Evolutionary conservation across 2,329 filamentous ascomycete species (phyloP).

Genomic region (Fusarium denticulatum): DNA sequence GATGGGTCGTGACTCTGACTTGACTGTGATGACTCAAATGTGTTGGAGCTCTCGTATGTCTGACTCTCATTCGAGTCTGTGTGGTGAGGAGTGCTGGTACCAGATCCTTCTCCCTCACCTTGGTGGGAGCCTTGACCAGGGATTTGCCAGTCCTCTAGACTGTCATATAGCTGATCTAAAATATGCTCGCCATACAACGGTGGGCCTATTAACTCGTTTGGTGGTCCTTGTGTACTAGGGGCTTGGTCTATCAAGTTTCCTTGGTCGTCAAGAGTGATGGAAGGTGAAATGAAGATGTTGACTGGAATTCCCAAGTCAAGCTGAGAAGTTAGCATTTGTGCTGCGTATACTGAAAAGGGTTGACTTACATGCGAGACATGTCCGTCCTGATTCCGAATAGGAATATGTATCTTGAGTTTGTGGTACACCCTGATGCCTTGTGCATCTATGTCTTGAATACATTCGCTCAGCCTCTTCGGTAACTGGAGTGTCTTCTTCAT

Average conservation of each 20-base stretch:
- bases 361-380: constrained; percentile 82
- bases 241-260: constrained; percentile 76
- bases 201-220: constrained; percentile 74
- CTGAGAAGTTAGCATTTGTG: constrained; percentile 49
- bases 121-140: constrained; percentile 67
- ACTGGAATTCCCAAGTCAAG: constrained; percentile 89
- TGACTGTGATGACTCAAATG: neutral
- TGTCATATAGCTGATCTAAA: constrained; percentile 90
- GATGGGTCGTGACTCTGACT: constrained; percentile 49
- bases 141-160: constrained; percentile 83
- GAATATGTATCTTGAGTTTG: constrained; percentile 88
- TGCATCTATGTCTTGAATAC: constrained; percentile 87
- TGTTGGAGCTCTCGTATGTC: constrained; percentile 44
- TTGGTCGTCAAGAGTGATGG: constrained; percentile 84
- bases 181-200: constrained; percentile 90
- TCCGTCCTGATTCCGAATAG: constrained; percentile 91
- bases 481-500: constrained; percentile 71
- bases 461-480: constrained; percentile 81
- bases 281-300: constrained; percentile 93
- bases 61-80: constrained; percentile 54
- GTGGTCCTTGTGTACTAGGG: constrained; percentile 57
- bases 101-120: constrained; percentile 64
- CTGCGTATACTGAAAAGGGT: rapidly evolving
- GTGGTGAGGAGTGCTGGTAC: constrained; percentile 48
- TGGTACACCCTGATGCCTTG: constrained; percentile 91